Evolutionary conservation across 2,329 filamentous ascomycete species (phyloP).

Genomic region (Penicillium sp.): DNA sequence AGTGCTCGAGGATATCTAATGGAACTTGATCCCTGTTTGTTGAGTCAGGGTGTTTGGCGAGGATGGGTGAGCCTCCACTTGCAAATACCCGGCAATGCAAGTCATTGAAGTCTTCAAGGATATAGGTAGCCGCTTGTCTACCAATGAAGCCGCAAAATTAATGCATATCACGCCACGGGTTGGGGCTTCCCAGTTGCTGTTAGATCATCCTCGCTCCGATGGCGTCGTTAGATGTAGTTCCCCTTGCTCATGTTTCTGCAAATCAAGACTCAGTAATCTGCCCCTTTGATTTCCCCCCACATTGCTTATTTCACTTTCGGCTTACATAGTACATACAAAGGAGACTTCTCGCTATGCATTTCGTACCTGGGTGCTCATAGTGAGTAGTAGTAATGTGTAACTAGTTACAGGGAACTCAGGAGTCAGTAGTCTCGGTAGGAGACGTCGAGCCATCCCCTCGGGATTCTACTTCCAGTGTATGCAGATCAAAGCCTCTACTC

Average conservation of each 20-base stretch:
- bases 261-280: not conserved
- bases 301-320: conserved; percentile 5
- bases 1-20: not conserved
- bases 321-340: no score
- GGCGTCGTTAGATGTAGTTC: conserved; percentile 6
- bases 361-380: no score
- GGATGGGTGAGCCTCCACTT: not conserved
- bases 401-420: not conserved
- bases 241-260: conserved; percentile 15
- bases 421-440: not conserved
- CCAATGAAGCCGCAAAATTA: conserved; percentile 1
- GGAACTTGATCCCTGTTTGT: not conserved
- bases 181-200: conserved; percentile 13
- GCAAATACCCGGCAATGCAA: conserved; percentile 7
- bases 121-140: conserved; percentile 3
- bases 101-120: conserved; percentile 4
- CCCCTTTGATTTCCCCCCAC: conserved; percentile 3
- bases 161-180: conserved; percentile 2
- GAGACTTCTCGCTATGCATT: not conserved
- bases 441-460: not conserved
- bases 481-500: not conserved
- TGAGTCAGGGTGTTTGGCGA: not conserved
- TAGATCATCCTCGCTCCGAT: conserved; percentile 6
- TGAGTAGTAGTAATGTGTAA: not conserved
- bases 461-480: not conserved